These are phyloP conservation scores for Kodamaea laetipori DNA, from an alignment of 805 yeast genomes.

Conservation along the genomic window DNA sequence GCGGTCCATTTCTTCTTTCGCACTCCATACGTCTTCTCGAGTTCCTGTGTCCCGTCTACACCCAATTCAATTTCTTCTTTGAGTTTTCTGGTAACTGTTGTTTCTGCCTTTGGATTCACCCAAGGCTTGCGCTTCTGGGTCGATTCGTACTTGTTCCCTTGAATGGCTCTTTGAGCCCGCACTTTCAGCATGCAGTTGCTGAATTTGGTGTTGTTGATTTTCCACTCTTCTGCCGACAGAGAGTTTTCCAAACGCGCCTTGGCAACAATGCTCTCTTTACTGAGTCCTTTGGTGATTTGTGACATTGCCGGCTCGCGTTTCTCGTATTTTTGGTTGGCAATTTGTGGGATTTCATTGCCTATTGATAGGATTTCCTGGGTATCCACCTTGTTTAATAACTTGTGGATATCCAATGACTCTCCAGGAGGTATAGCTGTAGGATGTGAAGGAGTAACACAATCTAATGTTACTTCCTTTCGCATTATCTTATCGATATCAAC, in stretches of 20 bases:
- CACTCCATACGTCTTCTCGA: slow-evolving; percentile 7
- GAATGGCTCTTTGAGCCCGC: not conserved
- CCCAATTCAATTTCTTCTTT: slow-evolving; percentile 10
- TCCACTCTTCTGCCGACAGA: slow-evolving; percentile 19
- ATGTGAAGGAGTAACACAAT: slow-evolving; percentile 90
- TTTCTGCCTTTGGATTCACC: no score
- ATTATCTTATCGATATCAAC: slow-evolving; percentile 88
- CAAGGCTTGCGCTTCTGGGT: slow-evolving; percentile 3
- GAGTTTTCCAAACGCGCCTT: slow-evolving; percentile 33
- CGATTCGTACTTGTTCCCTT: not conserved
- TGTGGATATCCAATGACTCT: slow-evolving; percentile 63
- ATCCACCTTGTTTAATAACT: slow-evolving; percentile 46
- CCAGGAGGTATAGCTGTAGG: slow-evolving; percentile 69
- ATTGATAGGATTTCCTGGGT: slow-evolving; percentile 16
- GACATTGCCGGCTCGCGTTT: slow-evolving; percentile 20
- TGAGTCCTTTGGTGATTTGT: slow-evolving; percentile 19
- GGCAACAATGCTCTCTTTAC: slow-evolving; percentile 21
- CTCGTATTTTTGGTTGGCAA: slow-evolving; percentile 13
- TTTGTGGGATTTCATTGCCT: slow-evolving; percentile 3
- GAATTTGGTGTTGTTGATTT: slow-evolving; percentile 1
- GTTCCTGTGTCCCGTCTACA: slow-evolving; percentile 9
- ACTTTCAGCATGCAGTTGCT: slow-evolving; percentile 3
- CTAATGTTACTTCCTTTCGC: slow-evolving; percentile 90
- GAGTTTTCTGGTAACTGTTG: not conserved
- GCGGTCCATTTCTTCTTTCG: slow-evolving; percentile 8